A percentile compares a stretch with the other conserved stretches of the same genome.
Evolutionary conservation across 2,329 filamentous ascomycete genomes (phyloP).

Genomic region (Diatrype stigma): DNA sequence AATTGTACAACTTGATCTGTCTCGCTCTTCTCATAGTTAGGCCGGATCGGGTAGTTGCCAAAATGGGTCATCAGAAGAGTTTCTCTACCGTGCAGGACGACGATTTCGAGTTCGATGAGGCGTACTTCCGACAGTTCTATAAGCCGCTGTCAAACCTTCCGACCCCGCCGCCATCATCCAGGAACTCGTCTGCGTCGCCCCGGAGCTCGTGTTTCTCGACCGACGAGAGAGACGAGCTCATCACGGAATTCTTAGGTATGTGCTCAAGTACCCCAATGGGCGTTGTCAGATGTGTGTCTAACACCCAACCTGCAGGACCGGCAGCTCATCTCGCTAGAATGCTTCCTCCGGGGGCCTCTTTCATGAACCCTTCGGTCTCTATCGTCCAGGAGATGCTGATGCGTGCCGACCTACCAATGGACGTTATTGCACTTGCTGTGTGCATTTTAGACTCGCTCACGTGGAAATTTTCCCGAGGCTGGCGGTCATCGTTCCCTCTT

Average conservation of each 20-base stretch:
- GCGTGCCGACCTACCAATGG: conserved; percentile 53
- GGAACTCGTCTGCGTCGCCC: conserved; percentile 35
- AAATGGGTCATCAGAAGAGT: conserved; percentile 31
- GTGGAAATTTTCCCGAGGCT: conserved; percentile 57
- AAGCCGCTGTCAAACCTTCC: conserved; percentile 64
- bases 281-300: no score
- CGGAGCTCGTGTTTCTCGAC: conserved; percentile 39
- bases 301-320: conserved; percentile 43
- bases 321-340: conserved; percentile 64
- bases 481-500: conserved; percentile 57
- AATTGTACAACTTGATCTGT: conserved; percentile 17
- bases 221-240: conserved; percentile 42
- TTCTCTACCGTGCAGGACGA: conserved; percentile 29
- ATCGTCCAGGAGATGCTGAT: conserved; percentile 58
- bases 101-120: conserved; percentile 46
- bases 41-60: conserved; percentile 8
- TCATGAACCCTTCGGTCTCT: conserved; percentile 53
- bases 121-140: conserved; percentile 57
- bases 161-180: conserved; percentile 58
- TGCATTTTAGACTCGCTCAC: conserved; percentile 64
- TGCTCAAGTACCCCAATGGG: no score
- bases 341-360: conserved; percentile 59
- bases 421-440: conserved; percentile 60
- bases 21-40: background rate
- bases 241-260: conserved; percentile 38